Conservation (phyloP, 805 yeast genomes). For the Clavispora carvajalis region DNA sequence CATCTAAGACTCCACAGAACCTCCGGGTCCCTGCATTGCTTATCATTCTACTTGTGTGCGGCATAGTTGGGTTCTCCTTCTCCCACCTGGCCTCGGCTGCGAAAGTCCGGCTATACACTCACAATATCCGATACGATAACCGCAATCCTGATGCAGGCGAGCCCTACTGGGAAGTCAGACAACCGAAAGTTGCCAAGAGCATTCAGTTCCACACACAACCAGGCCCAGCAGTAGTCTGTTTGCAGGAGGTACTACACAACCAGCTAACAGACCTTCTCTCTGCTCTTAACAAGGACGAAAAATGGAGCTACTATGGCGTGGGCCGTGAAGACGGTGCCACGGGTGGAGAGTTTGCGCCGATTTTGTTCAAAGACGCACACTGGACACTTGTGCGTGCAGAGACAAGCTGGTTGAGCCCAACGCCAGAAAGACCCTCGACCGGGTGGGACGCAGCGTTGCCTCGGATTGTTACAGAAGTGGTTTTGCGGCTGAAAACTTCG, state of each 20-base stretch:
- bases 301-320: slow-evolving; percentile 28
- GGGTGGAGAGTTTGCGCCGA: slow-evolving; percentile 24
- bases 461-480: slow-evolving; percentile 36
- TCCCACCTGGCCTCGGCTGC: background rate
- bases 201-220: slow-evolving; percentile 34
- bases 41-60: background rate
- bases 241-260: slow-evolving; percentile 35
- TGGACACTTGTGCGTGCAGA: slow-evolving; percentile 26
- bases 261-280: slow-evolving; percentile 29
- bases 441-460: slow-evolving; percentile 43
- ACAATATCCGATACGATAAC: slow-evolving; percentile 44
- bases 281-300: slow-evolving; percentile 21
- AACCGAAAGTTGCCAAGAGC: slow-evolving; percentile 30
- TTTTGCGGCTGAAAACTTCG: slow-evolving; percentile 22
- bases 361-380: slow-evolving; percentile 26
- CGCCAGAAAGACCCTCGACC: slow-evolving; percentile 31
- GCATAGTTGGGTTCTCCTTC: background rate
- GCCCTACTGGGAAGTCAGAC: slow-evolving; percentile 41
- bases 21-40: no score
- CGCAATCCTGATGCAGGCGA: slow-evolving; percentile 32
- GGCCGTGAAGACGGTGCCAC: slow-evolving; percentile 13
- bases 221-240: slow-evolving; percentile 33
- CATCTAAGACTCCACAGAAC: no score
- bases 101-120: slow-evolving; percentile 25
- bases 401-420: slow-evolving; percentile 39